Base-by-base conservation (phyloP, 805 yeast genomes). In the Ogataea pini region DNA sequence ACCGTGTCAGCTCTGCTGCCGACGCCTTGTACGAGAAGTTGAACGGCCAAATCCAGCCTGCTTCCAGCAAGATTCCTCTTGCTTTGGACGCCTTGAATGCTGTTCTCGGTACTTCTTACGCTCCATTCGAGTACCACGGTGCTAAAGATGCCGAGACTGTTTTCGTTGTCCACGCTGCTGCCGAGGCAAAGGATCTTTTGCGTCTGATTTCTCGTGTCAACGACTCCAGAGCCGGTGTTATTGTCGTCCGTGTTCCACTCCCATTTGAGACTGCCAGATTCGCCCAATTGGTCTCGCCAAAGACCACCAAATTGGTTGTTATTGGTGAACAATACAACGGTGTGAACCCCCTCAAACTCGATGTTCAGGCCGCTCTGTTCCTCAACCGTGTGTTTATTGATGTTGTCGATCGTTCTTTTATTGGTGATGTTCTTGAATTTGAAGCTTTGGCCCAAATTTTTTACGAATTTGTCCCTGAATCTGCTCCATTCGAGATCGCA, bases 121-220 rank as follows among this genome's bases (percentile, higher is more conserved):
- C 74, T 41, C 80, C 84, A 22, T 86, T 87, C 60, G 89, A 87
- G 66, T 89, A 85, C 68, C 69, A 64, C 50, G 97, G 97, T 45
- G 72, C 73, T 46, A 63, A 65, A 8, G 67, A 73, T 47, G 84
- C 96, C 7, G 79, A 79, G 38, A 80, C 85, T 19, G 87, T 91
- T n/a, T 83, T 87, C 64, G 92, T 90, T 28, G 74, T 83, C n/a
- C 82, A 86, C 55, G 96, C 96, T 19, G 75, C 94, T 34, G 68
- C 77, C 36, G 90, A 86, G 63, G 71, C 85, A 14, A 72, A 80
- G 9, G 68, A 80, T 47, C 74, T 87, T 34, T 58, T 77, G 41
- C 66, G 70, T 22, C 72, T 77, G 24, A 70, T 83, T 40, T 55
- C 63, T 28, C 61, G 63, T 17, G 49, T 63, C 3, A 43, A 46